These are phyloP conservation scores for Aspergillus thermomutatus DNA, from an alignment of 2,329 filamentous ascomycete species.

Conservation along the genomic window DNA sequence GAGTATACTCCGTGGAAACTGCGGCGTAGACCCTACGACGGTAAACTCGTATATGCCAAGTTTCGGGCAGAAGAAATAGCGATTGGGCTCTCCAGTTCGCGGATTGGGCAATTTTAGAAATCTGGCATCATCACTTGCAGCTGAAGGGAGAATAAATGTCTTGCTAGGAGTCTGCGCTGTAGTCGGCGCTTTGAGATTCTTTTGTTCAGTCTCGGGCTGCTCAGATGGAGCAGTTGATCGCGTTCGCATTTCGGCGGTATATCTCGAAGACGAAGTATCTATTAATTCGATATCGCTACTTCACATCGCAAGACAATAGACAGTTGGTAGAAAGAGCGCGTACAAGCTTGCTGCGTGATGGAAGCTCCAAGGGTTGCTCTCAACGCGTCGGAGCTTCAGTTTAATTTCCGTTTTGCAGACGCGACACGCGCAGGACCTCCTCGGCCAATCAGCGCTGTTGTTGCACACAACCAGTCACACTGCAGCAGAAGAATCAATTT, in stretches of 20 bases:
- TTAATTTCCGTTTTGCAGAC: constrained; percentile 9
- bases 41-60: constrained; percentile 62
- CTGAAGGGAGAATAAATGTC: constrained; percentile 56
- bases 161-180: constrained; percentile 37
- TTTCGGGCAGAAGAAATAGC: constrained; percentile 59
- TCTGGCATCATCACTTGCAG: constrained; percentile 50
- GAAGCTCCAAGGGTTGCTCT: background rate
- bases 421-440: constrained; percentile 26
- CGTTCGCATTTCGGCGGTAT: constrained; percentile 24
- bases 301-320: background rate
- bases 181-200: constrained; percentile 21
- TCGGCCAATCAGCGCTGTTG: constrained; percentile 22
- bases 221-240: constrained; percentile 14
- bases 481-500: constrained; percentile 19
- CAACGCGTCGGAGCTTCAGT: background rate
- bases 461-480: background rate
- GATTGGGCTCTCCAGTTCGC: constrained; percentile 43
- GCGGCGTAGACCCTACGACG: constrained; percentile 50
- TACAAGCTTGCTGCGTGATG: background rate
- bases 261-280: background rate
- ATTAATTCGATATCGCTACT: background rate
- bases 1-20: constrained; percentile 54
- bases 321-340: background rate
- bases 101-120: constrained; percentile 57
- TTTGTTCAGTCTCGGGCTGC: constrained; percentile 11